A percentile compares a stretch with the other conserved stretches of the same genome.
Conservation (phyloP, 2,329 filamentous ascomycete species). For the Sporothrix variecibatus region DNA sequence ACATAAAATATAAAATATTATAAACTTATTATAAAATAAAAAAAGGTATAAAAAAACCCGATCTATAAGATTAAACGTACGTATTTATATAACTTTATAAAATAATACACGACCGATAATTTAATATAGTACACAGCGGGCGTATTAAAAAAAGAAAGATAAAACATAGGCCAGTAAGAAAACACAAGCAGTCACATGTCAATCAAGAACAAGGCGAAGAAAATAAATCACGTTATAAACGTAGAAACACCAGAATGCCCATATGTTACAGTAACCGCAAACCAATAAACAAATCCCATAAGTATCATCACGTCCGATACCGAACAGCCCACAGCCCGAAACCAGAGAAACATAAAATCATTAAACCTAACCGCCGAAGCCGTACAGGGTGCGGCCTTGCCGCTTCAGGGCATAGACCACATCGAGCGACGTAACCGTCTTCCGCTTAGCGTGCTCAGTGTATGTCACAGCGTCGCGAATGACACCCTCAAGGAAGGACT, state of each 20-base stretch:
- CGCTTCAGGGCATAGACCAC: constrained; percentile 69
- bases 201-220: neutral
- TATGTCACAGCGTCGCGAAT: constrained; percentile 77
- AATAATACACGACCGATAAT: no score
- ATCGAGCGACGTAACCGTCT: constrained; percentile 72
- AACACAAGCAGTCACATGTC: neutral
- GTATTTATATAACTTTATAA: no score
- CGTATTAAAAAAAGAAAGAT: no score
- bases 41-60: no score
- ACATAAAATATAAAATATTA: no score
- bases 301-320: constrained; percentile 35
- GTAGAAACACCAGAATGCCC: constrained; percentile 35
- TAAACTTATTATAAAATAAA: no score
- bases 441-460: constrained; percentile 79
- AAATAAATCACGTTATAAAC: constrained; percentile 35
- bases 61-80: no score
- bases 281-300: constrained; percentile 35
- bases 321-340: constrained; percentile 27
- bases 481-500: constrained; percentile 76
- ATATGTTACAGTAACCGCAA: constrained; percentile 33
- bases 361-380: constrained; percentile 76
- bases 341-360: constrained; percentile 31
- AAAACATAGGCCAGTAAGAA: no score
- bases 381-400: constrained; percentile 77
- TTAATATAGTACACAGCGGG: no score